These are phyloP conservation scores for Fusarium clavum DNA, from an alignment of 2,329 filamentous ascomycete genomes.

Conservation along the genomic window DNA sequence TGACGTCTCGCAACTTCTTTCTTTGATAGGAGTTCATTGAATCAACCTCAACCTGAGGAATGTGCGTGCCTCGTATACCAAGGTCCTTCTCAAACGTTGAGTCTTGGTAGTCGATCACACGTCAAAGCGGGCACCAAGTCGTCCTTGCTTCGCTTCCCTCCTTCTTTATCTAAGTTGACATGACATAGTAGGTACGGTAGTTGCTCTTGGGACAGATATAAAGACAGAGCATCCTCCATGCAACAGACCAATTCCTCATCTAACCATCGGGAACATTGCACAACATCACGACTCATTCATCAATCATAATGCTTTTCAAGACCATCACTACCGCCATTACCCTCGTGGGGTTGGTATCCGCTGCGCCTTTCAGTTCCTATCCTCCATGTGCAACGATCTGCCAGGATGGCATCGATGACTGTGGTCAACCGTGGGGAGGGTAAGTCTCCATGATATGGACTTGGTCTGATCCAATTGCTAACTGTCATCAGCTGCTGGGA, in stretches of 20 bases:
- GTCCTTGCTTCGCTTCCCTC: neutral
- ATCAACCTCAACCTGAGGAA: neutral
- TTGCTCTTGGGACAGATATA: neutral
- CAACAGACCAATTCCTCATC: neutral
- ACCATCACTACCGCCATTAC: conserved; percentile 11
- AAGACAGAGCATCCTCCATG: neutral
- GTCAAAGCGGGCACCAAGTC: neutral
- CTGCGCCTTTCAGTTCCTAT: conserved; percentile 1
- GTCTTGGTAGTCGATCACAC: neutral
- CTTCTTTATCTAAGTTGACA: neutral
- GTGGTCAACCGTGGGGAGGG: conserved; percentile 46
- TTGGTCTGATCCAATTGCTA: neutral
- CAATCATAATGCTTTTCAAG: conserved; percentile 25
- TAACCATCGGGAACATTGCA: neutral
- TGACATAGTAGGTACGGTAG: neutral
- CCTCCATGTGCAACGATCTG: conserved; percentile 40
- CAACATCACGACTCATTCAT: neutral
- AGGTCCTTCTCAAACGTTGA: neutral
- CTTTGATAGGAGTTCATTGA: conserved; percentile 1
- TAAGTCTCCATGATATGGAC: conserved; percentile 16
- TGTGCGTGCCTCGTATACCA: conserved; percentile 10
- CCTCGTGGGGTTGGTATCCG: conserved; percentile 22
- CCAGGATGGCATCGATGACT: conserved; percentile 46
- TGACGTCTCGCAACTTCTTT: neutral
- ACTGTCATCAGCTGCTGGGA: conserved; percentile 47